Base-by-base conservation (phyloP, 2,329 filamentous ascomycete genomes). In the Pezizomycotina sp. region DNA sequence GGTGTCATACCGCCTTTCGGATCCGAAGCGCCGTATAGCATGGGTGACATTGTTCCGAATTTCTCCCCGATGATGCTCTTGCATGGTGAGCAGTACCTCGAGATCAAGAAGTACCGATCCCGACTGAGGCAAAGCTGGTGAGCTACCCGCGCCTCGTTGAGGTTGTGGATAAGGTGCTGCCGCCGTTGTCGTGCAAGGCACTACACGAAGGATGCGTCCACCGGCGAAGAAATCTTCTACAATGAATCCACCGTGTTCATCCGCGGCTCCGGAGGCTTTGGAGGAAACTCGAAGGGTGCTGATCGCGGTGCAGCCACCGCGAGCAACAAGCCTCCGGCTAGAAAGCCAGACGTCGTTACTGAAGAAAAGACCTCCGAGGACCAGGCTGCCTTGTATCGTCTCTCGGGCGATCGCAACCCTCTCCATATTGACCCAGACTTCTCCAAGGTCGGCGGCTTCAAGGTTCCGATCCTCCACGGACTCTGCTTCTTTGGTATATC, bases 21-120 rank as follows among this genome's bases (percentile, higher is more conserved):
- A 61, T 76, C 82, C 43, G 68, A 78, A 48, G 64, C 74, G 43
- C 81, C 86, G 18, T 95, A 78, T 64, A 73, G 66, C 58, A 68
- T 89, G 52, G 71, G 74, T 54, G 72, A 84, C 38, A 69, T 98
- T 44, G 77, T 95, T 18, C 83, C 84, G 57, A 92, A 95, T 67
- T 98, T 93, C 66, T 82, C 73, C 23, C 86, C 84, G 45, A 93
- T 92, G 82, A 93, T 93, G 83, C 73, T 98, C 32, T 77, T 98
- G 15, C 89, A 98, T 63, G 89, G 89, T 55, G 89, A 98, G 66
- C 89, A 98, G 60, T 98, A 84, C 62, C 80, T 98, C 47, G 89
- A 98, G 62, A 70, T 98, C 54, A 74, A 76, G 56, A 82, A 86
- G 59, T 91, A 74, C 89, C 89, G 25, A 78, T 95, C 52, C 86